A percentile compares a stretch with the other conserved stretches of the same genome.
Evolutionary conservation across 257 asterid species (phyloP).

Genomic region (Haberlea rhodopensis): DNA sequence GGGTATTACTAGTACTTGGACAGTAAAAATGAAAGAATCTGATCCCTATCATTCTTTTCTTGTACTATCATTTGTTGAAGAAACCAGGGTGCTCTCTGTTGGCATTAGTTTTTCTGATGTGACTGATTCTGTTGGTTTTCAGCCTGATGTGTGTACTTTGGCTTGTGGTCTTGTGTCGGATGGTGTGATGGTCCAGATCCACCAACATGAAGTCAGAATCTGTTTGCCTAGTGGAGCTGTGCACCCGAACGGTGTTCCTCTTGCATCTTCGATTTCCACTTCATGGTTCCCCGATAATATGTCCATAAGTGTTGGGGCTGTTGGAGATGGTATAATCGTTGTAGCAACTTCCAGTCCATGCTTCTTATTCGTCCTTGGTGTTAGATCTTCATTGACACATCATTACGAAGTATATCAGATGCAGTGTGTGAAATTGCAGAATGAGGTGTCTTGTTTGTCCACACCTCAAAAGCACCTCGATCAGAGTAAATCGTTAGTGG

Average conservation of each 20-base stretch:
- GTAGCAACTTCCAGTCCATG: constrained; percentile 87
- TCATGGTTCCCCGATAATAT: constrained; percentile 72
- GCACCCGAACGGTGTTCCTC: constrained; percentile 58
- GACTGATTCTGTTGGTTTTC: constrained; percentile 86
- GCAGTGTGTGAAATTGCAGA: constrained; percentile 72
- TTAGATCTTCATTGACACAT: constrained; percentile 44
- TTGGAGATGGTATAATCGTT: constrained; percentile 73
- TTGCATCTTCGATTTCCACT: constrained; percentile 52
- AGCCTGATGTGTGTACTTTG: constrained; percentile 81
- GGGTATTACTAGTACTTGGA: constrained; percentile 93
- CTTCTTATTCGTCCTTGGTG: constrained; percentile 69
- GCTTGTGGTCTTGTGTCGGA: constrained; percentile 91
- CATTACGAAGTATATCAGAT: constrained; percentile 62
- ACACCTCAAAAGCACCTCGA: constrained; percentile 56
- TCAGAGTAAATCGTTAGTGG: constrained; percentile 36
- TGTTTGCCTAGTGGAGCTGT: constrained; percentile 59
- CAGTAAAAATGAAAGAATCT: constrained; percentile 62
- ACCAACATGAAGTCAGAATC: constrained; percentile 74
- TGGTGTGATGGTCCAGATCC: constrained; percentile 76
- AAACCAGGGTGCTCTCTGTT: constrained; percentile 94
- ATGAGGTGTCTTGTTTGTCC: constrained; percentile 86
- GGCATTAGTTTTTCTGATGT: constrained; percentile 93
- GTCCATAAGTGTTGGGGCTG: constrained; percentile 87
- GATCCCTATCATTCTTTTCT: constrained; percentile 88
- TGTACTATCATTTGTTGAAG: constrained; percentile 91